Evolutionary conservation across 2,329 filamentous ascomycete genomes (phyloP).

Genomic region (Rhynchosporium graminicola): DNA sequence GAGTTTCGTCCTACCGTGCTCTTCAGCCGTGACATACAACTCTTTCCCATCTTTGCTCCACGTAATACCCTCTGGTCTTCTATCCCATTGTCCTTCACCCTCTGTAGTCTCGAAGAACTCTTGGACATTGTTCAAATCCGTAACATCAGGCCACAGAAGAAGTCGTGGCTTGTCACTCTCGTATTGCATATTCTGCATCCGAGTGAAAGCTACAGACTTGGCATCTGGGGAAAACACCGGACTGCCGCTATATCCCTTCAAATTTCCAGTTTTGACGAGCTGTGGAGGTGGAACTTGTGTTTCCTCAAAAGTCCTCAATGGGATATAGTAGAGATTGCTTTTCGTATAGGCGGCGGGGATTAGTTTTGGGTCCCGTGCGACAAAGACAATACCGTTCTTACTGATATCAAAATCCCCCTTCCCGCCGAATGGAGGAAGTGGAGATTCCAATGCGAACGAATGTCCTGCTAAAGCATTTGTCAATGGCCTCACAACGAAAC

Average conservation of each 20-base stretch:
- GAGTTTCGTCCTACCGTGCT: constrained; percentile 61
- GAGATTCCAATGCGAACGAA: constrained; percentile 57
- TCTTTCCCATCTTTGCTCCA: constrained; percentile 62
- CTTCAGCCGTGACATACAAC: constrained; percentile 74
- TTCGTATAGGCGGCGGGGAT: constrained; percentile 77
- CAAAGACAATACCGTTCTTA: constrained; percentile 65
- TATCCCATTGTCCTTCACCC: constrained; percentile 64
- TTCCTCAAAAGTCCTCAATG: constrained; percentile 61
- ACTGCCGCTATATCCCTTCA: constrained; percentile 63
- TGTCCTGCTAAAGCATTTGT: constrained; percentile 60
- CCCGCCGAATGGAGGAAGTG: constrained; percentile 77
- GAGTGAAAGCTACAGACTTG: constrained; percentile 70
- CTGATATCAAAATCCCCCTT: constrained; percentile 78
- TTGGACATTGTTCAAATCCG: constrained; percentile 56
- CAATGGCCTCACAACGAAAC: constrained; percentile 48
- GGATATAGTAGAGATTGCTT: constrained; percentile 75
- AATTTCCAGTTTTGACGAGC: constrained; percentile 56
- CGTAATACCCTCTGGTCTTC: constrained; percentile 55
- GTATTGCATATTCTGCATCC: constrained; percentile 76
- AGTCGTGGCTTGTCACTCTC: constrained; percentile 77
- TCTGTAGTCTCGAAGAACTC: constrained; percentile 64
- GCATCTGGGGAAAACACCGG: constrained; percentile 78
- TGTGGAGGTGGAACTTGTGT: constrained; percentile 51
- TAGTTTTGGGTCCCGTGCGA: constrained; percentile 71
- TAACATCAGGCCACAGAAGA: constrained; percentile 63